phyloP scores from a whole-genome alignment of 768 basidiomycete species.

The Basidioascus undulatus region DNA sequence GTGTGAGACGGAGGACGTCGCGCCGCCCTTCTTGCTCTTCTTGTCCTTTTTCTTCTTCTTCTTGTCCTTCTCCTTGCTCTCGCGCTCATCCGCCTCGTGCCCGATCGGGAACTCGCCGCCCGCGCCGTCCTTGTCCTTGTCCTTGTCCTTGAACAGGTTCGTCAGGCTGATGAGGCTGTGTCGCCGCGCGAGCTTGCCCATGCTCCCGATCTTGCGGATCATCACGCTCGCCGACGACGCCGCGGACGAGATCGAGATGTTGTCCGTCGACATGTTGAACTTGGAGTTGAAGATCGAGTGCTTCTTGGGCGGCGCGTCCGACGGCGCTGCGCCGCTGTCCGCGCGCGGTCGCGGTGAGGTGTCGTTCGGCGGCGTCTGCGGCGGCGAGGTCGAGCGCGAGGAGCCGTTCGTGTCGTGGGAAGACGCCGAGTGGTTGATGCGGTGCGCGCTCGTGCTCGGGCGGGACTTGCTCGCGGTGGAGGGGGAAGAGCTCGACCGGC shows the following conservation, averaged over 20 bases:
- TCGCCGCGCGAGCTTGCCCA: slow-evolving; percentile 66
- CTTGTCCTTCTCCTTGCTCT: slow-evolving; percentile 15
- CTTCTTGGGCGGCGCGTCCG: slow-evolving; percentile 21
- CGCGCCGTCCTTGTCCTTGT: slow-evolving; percentile 29
- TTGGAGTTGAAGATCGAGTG: slow-evolving; percentile 72
- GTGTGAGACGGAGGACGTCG: slow-evolving; percentile 48
- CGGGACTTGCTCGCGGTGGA: no score
- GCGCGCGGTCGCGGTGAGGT: neutral
- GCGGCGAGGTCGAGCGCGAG: slow-evolving; percentile 4
- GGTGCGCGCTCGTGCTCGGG: no score
- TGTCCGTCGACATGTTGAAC: slow-evolving; percentile 70
- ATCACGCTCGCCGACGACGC: slow-evolving; percentile 88
- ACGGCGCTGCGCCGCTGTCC: neutral
- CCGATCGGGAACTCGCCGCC: slow-evolving; percentile 20
- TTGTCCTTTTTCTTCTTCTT: slow-evolving; percentile 21
- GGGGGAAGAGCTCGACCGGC: no score
- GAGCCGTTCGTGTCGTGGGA: no score
- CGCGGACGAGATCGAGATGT: slow-evolving; percentile 82
- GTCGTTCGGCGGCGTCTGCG: slow-evolving; percentile 6
- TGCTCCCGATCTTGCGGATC: slow-evolving; percentile 74
- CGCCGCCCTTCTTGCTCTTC: slow-evolving; percentile 37
- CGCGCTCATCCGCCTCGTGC: slow-evolving; percentile 17
- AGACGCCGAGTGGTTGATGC: slow-evolving; percentile 1
- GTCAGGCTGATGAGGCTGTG: slow-evolving; percentile 73
- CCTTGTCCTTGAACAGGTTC: slow-evolving; percentile 74